Evolutionary conservation across 2,329 filamentous ascomycete species (phyloP).

Genomic region (Aspergillus carbonarius): DNA sequence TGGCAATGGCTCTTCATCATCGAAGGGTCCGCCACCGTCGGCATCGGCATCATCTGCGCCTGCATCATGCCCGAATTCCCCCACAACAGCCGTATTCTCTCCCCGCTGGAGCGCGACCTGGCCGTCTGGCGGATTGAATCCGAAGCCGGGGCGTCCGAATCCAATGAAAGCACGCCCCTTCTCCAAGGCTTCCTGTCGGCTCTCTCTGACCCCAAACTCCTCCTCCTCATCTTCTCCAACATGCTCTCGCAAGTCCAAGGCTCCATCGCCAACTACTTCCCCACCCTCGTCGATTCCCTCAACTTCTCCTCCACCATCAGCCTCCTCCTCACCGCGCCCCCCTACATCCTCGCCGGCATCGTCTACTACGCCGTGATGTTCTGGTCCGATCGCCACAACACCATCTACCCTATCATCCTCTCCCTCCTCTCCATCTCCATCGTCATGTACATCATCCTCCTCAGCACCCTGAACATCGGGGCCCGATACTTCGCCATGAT

Average conservation of each 20-base stretch:
- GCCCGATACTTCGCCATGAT: constrained; percentile 48
- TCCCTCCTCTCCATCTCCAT: constrained; percentile 35
- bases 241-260: constrained; percentile 42
- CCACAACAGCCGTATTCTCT: constrained; percentile 39
- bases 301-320: constrained; percentile 36
- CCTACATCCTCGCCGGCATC: constrained; percentile 44
- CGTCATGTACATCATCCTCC: constrained; percentile 40
- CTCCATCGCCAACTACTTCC: constrained; percentile 30
- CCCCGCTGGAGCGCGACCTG: constrained; percentile 19
- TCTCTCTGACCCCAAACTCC: constrained; percentile 38
- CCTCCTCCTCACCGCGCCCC: constrained; percentile 49
- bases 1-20: constrained; percentile 34
- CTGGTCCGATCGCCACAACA: constrained; percentile 42
- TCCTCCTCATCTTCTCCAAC: constrained; percentile 41
- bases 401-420: constrained; percentile 36
- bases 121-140: constrained; percentile 30
- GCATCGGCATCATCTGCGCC: constrained; percentile 31
- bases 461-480: constrained; percentile 38
- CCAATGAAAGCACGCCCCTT: constrained; percentile 32
- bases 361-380: constrained; percentile 38
- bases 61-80: constrained; percentile 43
- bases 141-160: constrained; percentile 42
- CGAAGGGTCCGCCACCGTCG: constrained; percentile 28
- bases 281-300: constrained; percentile 24
- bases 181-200: constrained; percentile 27